Percentiles rank a stretch among this genome's conserved stretches.
Evolutionary conservation across 2,329 filamentous ascomycete species (phyloP).

Genomic region (Myriosclerotinia curreyana): DNA sequence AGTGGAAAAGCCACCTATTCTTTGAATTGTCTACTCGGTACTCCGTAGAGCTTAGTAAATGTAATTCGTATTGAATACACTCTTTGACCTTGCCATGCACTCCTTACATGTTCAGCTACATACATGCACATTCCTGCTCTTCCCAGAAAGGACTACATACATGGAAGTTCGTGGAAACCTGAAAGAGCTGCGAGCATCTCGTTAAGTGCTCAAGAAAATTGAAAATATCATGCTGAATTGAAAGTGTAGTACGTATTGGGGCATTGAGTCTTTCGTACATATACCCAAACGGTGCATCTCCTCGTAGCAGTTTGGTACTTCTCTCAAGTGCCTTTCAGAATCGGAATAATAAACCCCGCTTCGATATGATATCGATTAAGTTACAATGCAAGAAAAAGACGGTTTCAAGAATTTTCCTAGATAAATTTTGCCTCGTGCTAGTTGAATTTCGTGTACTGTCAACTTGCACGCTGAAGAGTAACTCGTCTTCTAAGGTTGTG

Average conservation of each 20-base stretch:
- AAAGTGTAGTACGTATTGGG: neutral
- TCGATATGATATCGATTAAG: neutral
- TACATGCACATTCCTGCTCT: neutral
- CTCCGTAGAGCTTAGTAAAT: neutral
- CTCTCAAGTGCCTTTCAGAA: neutral
- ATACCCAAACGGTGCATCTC: no score
- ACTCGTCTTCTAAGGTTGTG: neutral
- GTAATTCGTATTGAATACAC: neutral
- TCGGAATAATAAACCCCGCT: neutral
- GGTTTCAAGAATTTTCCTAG: neutral
- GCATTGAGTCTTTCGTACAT: no score
- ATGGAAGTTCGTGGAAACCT: neutral
- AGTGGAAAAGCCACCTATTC: neutral
- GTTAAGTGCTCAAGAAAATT: neutral
- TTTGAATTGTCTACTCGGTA: constrained; percentile 8
- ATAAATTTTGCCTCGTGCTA: neutral
- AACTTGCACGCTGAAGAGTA: neutral
- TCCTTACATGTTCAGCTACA: neutral
- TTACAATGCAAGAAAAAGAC: neutral
- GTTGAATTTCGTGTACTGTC: neutral
- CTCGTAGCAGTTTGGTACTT: neutral
- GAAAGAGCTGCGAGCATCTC: constrained; percentile 7
- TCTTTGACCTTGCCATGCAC: neutral
- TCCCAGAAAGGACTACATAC: neutral
- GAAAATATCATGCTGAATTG: neutral